These are phyloP conservation scores for Oryza longistaminata DNA, from an alignment of 176 grass and related monocot genomes.

Conservation along the genomic window DNA sequence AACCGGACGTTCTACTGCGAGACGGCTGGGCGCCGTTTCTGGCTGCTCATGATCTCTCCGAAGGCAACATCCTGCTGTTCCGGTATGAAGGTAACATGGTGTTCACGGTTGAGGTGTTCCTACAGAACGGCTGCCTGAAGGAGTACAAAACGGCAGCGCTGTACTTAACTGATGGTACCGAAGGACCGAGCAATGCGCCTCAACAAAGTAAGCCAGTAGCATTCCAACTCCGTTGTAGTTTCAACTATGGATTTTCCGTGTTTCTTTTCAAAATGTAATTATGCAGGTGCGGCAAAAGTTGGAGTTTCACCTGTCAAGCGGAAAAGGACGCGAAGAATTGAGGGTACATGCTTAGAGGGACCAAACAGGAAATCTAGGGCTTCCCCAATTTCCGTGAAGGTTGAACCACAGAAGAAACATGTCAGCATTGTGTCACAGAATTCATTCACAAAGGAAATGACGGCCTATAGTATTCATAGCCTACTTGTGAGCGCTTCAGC, in stretches of 20 bases:
- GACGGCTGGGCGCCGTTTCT: slow-evolving; percentile 30
- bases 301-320: slow-evolving; percentile 5
- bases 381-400: neutral
- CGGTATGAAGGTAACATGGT: slow-evolving; percentile 37
- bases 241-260: neutral
- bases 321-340: neutral
- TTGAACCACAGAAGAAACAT: neutral
- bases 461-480: neutral
- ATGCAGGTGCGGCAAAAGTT: neutral
- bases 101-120: slow-evolving; percentile 26
- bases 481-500: neutral
- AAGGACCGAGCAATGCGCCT: neutral
- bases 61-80: slow-evolving; percentile 41
- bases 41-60: slow-evolving; percentile 6
- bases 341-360: neutral
- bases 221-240: neutral
- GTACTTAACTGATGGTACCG: neutral
- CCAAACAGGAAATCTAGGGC: neutral
- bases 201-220: neutral
- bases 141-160: slow-evolving; percentile 6
- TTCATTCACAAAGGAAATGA: slow-evolving; percentile 30
- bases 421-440: neutral
- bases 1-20: slow-evolving; percentile 1
- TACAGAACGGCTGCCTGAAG: slow-evolving; percentile 19
- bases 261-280: neutral